Evolutionary conservation across 257 asterid species (phyloP).

Genomic region (Scutellaria baicalensis): DNA sequence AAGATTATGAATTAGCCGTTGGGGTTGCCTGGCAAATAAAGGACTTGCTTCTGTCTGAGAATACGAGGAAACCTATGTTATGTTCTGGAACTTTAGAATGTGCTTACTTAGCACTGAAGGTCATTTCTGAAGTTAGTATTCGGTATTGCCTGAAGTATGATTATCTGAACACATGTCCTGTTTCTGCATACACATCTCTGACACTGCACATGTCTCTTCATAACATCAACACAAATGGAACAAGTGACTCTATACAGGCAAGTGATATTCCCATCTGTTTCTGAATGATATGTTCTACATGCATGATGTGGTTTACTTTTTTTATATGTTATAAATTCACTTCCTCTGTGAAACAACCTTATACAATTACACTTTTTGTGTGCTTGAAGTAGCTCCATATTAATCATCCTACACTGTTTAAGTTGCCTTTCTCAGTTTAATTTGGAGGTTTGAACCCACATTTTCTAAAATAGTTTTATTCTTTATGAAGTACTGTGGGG

Average conservation of each 20-base stretch:
- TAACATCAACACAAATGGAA: slow-evolving; percentile 32
- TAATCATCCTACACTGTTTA: background rate
- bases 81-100: slow-evolving; percentile 37
- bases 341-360: background rate
- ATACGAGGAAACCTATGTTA: slow-evolving; percentile 50
- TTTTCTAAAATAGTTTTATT: background rate
- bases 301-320: background rate
- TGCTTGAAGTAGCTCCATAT: background rate
- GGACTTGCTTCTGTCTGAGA: slow-evolving; percentile 66
- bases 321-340: background rate
- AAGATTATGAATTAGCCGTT: slow-evolving; percentile 58
- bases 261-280: slow-evolving; percentile 28
- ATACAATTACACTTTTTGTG: background rate
- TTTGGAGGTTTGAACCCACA: background rate
- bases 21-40: slow-evolving; percentile 95
- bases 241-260: slow-evolving; percentile 41
- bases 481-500: background rate
- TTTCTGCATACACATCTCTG: slow-evolving; percentile 69
- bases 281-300: slow-evolving; percentile 3
- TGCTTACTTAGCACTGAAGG: slow-evolving; percentile 52
- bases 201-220: slow-evolving; percentile 61
- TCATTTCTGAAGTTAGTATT: slow-evolving; percentile 71
- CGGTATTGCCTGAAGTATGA: slow-evolving; percentile 53
- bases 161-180: slow-evolving; percentile 33
- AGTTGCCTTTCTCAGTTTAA: background rate